Conservation (phyloP, 73 alveolate genomes). For the Loxodes magnus region DNA sequence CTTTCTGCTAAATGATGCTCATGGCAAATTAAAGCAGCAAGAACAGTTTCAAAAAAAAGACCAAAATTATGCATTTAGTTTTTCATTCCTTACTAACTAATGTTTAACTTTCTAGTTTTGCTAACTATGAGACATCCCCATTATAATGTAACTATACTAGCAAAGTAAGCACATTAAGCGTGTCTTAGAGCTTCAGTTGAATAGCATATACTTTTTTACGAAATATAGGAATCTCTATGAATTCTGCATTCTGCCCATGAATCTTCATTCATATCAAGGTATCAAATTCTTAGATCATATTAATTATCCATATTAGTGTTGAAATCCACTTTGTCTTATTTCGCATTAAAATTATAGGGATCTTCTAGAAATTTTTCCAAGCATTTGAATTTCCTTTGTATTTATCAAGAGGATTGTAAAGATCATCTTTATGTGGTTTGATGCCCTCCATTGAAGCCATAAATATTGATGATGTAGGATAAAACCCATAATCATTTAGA, state of each 20-base stretch:
- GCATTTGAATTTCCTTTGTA: neutral
- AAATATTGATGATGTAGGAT: conserved; percentile 26
- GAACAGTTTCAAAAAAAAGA: conserved; percentile 9
- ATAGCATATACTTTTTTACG: conserved; percentile 51
- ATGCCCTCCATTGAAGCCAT: no score
- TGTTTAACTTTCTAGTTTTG: conserved; percentile 40
- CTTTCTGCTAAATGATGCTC: neutral
- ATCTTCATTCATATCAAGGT: neutral
- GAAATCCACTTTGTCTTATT: conserved; percentile 20
- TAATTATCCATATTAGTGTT: conserved; percentile 9
- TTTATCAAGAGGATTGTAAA: conserved; percentile 10
- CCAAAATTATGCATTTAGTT: neutral
- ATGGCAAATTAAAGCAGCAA: conserved; percentile 4
- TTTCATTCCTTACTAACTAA: conserved; percentile 14
- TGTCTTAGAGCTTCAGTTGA: conserved; percentile 79
- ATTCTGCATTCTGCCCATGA: conserved; percentile 51
- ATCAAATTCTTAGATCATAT: conserved; percentile 41
- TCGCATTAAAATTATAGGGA: neutral
- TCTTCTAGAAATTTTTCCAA: neutral
- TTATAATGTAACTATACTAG: conserved; percentile 58
- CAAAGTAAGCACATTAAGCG: conserved; percentile 71
- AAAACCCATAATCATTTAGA: conserved; percentile 78
- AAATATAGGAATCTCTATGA: conserved; percentile 8
- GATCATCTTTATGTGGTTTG: conserved; percentile 12
- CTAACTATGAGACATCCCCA: conserved; percentile 62